Evolutionary conservation across 495 filamentous ascomycete genomes (phyloP).

Genomic region (Trichoderma parareesei): DNA sequence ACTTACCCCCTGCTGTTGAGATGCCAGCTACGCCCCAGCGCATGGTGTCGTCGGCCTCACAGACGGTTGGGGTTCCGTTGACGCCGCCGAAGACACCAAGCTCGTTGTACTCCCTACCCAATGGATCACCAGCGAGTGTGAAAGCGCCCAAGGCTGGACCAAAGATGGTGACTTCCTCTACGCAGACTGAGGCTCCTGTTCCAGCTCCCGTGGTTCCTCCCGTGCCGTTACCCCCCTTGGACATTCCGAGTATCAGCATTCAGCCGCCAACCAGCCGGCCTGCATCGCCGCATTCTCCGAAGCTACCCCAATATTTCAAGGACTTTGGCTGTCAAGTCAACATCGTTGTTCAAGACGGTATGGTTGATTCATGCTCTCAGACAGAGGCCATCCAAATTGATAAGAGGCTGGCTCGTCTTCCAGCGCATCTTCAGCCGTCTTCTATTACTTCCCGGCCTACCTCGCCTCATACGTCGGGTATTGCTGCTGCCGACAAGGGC

Average conservation of each 20-base stretch:
- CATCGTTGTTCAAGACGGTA: conserved; percentile 37
- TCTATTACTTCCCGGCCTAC: conserved; percentile 51
- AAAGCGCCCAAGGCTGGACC: conserved; percentile 13
- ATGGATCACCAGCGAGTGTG: conserved; percentile 20
- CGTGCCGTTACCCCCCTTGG: conserved; percentile 24
- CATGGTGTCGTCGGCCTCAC: conserved; percentile 65
- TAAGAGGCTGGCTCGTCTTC: conserved; percentile 61
- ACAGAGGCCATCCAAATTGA: conserved; percentile 83
- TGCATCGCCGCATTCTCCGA: conserved; percentile 43
- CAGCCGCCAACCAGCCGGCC: conserved; percentile 49
- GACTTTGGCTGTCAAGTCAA: conserved; percentile 48
- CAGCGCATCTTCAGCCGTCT: conserved; percentile 70
- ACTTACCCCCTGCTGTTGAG: conserved; percentile 34
- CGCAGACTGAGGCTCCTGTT: conserved; percentile 54
- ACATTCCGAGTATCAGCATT: conserved; percentile 54
- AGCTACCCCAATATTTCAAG: conserved; percentile 46
- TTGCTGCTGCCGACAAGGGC: conserved; percentile 26
- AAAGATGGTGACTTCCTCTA: conserved; percentile 43
- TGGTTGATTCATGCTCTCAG: conserved; percentile 37
- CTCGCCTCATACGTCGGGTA: conserved; percentile 29
- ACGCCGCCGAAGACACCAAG: conserved; percentile 65
- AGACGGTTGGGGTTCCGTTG: conserved; percentile 58
- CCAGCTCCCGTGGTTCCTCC: conserved; percentile 23
- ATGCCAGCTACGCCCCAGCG: conserved; percentile 22
- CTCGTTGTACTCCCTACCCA: conserved; percentile 23